A percentile compares a stretch with the other conserved stretches of the same genome.
Conservation (phyloP, 2,329 filamentous ascomycete species). For the Alternaria sp. region DNA sequence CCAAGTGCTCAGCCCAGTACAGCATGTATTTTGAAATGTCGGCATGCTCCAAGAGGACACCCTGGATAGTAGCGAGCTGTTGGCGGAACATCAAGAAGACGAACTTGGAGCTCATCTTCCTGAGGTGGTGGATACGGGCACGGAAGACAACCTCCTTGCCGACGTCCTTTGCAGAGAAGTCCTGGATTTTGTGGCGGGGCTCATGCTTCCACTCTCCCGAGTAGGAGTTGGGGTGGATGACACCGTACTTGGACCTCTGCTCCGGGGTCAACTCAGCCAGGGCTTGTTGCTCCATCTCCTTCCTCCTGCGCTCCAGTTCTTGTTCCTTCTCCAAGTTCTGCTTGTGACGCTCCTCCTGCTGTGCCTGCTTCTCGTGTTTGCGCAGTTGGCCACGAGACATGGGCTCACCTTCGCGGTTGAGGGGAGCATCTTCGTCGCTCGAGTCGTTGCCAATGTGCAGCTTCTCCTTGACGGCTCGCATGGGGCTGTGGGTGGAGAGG, state of each 20-base stretch:
- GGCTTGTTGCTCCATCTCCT: constrained; percentile 58
- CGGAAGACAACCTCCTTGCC: constrained; percentile 72
- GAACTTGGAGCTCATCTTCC: constrained; percentile 81
- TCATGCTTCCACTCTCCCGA: constrained; percentile 60
- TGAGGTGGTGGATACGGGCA: constrained; percentile 78
- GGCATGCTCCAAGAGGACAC: constrained; percentile 73
- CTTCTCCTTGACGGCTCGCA: constrained; percentile 52
- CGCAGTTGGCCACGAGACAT: constrained; percentile 60
- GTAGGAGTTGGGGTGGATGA: constrained; percentile 66
- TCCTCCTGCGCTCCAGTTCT: constrained; percentile 58
- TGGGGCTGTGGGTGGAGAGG: constrained; percentile 46
- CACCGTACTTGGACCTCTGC: constrained; percentile 66
- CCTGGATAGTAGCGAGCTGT: constrained; percentile 83
- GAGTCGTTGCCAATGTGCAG: constrained; percentile 49
- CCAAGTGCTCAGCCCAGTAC: constrained; percentile 85
- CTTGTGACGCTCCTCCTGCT: constrained; percentile 56
- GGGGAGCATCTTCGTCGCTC: constrained; percentile 47
- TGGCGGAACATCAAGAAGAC: constrained; percentile 89
- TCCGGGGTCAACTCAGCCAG: constrained; percentile 64
- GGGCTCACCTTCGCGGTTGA: constrained; percentile 60
- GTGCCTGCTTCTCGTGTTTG: constrained; percentile 57
- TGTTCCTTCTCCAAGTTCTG: constrained; percentile 55
- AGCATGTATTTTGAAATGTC: constrained; percentile 77
- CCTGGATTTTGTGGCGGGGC: constrained; percentile 59
- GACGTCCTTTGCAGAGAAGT: constrained; percentile 61